Base-by-base conservation (phyloP, 2,329 filamentous ascomycete species). In the Cladosporium oxysporum region DNA sequence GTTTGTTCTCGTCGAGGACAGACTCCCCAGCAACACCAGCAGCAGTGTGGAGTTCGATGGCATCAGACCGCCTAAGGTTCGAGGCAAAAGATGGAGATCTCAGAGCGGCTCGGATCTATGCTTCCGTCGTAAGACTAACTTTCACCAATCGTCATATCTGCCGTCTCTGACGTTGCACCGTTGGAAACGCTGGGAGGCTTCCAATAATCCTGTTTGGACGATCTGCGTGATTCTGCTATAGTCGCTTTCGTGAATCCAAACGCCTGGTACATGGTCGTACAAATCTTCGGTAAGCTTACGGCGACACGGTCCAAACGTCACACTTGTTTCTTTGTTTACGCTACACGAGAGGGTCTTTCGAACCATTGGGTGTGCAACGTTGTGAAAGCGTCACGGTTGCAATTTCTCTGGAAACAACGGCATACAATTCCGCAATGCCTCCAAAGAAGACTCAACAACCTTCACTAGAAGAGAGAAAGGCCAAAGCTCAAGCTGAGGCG, bases 401-500 rank as follows among this genome's bases (percentile, higher is more conserved):
- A 8, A n/a, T 31, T 33, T 12, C 49, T 12, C n/a, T n/a, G n/a
- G 18, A 55, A 55, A 47, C n/a, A n/a, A 55, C 14, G 31, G 52
- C n/a, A 33, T 21, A 55, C 29, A 12, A 21, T 44, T n/a, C 41
- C 4, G 33, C 52, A 12, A 55, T 55, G 52, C 52, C 52, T 55
- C 28, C 52, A 10, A 55, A 55, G 52, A 55, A 55, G 28, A 18
- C 52, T n/a, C 52, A 55, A 33, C 52, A 55, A 29, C 52, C 52
- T 55, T 33, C 52, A 8, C 52, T 55, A n/a, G 52, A 55, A 55
- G 52, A 55, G 12, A 44, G 29, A 11, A 58, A 58, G 33, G 55
- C 53, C 11, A 58, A 58, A 2, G 23, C 69, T 16, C 65, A 71
- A 8, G 49, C 23, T 12, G 31, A 63, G 18, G 61, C 49, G 10